These are phyloP conservation scores for Rosa persica DNA, from an alignment of 306 rosid species.

Conservation along the genomic window DNA sequence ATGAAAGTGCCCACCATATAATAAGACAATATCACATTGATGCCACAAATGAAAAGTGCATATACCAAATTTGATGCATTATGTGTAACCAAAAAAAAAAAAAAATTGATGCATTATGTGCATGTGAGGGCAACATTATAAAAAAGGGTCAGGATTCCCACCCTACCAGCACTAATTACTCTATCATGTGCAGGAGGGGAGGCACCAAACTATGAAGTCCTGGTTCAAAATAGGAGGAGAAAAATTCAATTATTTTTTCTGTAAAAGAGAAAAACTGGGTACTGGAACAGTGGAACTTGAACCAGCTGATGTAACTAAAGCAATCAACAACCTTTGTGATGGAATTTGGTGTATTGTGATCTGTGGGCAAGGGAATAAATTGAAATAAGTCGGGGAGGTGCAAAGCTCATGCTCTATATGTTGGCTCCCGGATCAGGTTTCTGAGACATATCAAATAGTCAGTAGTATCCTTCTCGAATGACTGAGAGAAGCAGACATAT, in stretches of 20 bases:
- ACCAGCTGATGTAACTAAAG: too few species aligned
- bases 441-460: too few species aligned
- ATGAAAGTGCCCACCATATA: neutral
- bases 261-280: neutral
- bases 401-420: too few species aligned
- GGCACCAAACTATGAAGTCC: neutral
- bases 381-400: too few species aligned
- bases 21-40: neutral
- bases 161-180: neutral
- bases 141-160: neutral
- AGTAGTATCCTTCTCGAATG: too few species aligned
- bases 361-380: too few species aligned
- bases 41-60: neutral
- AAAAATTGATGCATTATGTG: neutral
- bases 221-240: neutral
- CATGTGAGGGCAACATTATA: neutral
- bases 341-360: too few species aligned
- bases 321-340: too few species aligned
- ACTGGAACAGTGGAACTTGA: neutral
- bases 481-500: too few species aligned
- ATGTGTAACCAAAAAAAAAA: too few species aligned
- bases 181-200: neutral
- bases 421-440: too few species aligned
- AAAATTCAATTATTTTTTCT: neutral
- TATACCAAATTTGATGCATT: neutral